Base-by-base conservation (phyloP, 2,329 filamentous ascomycete species). In the Cladosporium oxysporum region DNA sequence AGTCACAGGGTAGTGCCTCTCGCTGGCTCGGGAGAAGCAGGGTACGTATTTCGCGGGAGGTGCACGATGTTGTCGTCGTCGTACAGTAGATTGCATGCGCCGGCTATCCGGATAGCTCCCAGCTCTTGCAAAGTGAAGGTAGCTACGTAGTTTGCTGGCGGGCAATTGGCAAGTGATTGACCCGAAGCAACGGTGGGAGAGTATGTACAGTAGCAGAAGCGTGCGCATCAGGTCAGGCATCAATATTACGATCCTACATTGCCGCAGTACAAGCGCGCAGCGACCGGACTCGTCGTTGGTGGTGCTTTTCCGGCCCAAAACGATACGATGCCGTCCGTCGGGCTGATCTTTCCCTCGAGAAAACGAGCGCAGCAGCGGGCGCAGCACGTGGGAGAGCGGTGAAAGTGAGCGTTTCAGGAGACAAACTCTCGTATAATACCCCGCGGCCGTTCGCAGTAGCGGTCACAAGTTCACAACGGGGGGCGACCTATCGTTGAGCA, bases 391-490 rank as follows among this genome's bases (percentile, higher is more conserved):
- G 58, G 57, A 14, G 58, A 31, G 58, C 58, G 37, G 58, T 60
- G 41, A 60, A 47, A 21, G 35, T 60, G 23, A 58, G 18, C 41
- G 41, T 44, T 44, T 23, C 58, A 60, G 58, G 58, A 49, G 58
- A 59, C 57, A 60, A 60, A 60, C 23, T 49, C 58, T 60, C 41
- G 28, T 60, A 41, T 49, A 62, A 41, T 49, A 62, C 59, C 59
- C 59, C 59, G 49, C 59, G 59, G 47, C 31, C 47, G 58, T 60
- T 60, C 41, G 47, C 26, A 62, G 47, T 53, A 52, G 47, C 59
- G 31, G 44, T 26, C 59, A 31, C 31, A 58, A 58, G 31, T 28
- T n/a, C 59, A 14, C 31, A 58, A 58, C 33, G 49, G 49, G n/a
- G 18, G 41, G 12, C 21, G 16, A 60, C 58, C 58, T 53, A 53